Percentiles rank a stretch among this genome's conserved stretches.
These are phyloP conservation scores for Boletus pseudopeckii DNA, from an alignment of 768 basidiomycete species.

Conservation along the genomic window DNA sequence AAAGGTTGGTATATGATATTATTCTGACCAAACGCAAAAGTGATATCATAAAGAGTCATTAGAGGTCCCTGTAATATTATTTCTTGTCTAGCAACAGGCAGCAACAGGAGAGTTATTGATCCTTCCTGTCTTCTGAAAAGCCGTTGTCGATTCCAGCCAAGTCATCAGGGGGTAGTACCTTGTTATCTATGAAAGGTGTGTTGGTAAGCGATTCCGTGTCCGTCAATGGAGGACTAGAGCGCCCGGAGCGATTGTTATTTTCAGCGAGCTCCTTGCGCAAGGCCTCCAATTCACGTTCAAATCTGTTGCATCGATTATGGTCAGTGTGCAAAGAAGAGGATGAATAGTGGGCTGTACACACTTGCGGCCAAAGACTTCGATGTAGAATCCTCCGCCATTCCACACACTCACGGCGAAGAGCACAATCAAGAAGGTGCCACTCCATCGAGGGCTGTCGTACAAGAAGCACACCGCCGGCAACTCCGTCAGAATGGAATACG, in stretches of 20 bases:
- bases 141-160: slow-evolving; percentile 11
- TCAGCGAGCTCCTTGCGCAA: slow-evolving; percentile 88
- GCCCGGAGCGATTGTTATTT: slow-evolving; percentile 49
- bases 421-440: slow-evolving; percentile 68
- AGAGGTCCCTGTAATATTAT: slow-evolving; percentile 2
- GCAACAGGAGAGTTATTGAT: slow-evolving; percentile 19
- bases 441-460: slow-evolving; percentile 78
- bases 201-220: slow-evolving; percentile 39
- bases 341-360: slow-evolving; percentile 39
- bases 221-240: slow-evolving; percentile 49
- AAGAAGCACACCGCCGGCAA: slow-evolving; percentile 80
- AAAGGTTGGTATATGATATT: slow-evolving; percentile 8
- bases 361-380: slow-evolving; percentile 97
- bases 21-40: slow-evolving; percentile 6
- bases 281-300: slow-evolving; percentile 88
- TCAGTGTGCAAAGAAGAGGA: slow-evolving; percentile 2
- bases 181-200: slow-evolving; percentile 32
- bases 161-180: slow-evolving; percentile 22
- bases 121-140: slow-evolving; percentile 26
- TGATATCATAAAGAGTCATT: slow-evolving; percentile 18
- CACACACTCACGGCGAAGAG: slow-evolving; percentile 88
- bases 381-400: slow-evolving; percentile 96
- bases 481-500: slow-evolving; percentile 83
- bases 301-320: slow-evolving; percentile 44
- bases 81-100: slow-evolving; percentile 5